A percentile compares a stretch with the other conserved stretches of the same genome.
These are phyloP conservation scores for Suillus clintonianus DNA, from an alignment of 768 basidiomycete species.

Conservation along the genomic window DNA sequence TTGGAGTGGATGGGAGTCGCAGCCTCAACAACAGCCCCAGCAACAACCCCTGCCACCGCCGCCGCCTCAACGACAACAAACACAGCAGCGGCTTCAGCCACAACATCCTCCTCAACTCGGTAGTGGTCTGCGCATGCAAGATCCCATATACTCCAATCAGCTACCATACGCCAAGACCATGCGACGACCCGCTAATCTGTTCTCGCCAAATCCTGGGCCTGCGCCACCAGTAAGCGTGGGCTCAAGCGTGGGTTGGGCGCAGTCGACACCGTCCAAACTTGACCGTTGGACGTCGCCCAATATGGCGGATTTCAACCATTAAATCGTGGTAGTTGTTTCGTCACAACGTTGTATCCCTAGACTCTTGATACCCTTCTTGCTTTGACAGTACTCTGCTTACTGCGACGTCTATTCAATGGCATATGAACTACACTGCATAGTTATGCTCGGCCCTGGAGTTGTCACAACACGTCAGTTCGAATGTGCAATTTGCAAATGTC, in stretches of 20 bases:
- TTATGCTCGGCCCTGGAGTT: neutral
- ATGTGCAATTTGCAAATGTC: neutral
- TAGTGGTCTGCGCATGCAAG: conserved; percentile 47
- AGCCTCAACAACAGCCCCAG: neutral
- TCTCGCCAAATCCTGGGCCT: conserved; percentile 32
- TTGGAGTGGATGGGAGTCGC: conserved; percentile 30
- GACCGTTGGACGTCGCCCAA: neutral
- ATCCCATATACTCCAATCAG: conserved; percentile 27
- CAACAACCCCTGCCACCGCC: conserved; percentile 15
- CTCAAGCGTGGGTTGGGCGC: conserved; percentile 16
- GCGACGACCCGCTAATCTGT: conserved; percentile 61
- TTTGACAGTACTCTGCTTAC: neutral
- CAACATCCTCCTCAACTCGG: conserved; percentile 40
- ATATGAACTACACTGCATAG: neutral
- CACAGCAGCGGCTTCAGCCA: conserved; percentile 20
- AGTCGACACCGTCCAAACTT: neutral
- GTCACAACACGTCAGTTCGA: neutral
- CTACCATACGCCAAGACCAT: conserved; percentile 16
- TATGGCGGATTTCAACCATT: neutral
- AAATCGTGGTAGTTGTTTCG: neutral
- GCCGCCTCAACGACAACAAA: conserved; percentile 31
- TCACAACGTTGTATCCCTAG: conserved; percentile 6
- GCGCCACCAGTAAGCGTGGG: conserved; percentile 35
- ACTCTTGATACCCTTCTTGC: conserved; percentile 9
- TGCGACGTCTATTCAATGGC: neutral